phyloP scores from a whole-genome alignment of 2,329 filamentous ascomycete species.

The Aspergillus japonicus region DNA sequence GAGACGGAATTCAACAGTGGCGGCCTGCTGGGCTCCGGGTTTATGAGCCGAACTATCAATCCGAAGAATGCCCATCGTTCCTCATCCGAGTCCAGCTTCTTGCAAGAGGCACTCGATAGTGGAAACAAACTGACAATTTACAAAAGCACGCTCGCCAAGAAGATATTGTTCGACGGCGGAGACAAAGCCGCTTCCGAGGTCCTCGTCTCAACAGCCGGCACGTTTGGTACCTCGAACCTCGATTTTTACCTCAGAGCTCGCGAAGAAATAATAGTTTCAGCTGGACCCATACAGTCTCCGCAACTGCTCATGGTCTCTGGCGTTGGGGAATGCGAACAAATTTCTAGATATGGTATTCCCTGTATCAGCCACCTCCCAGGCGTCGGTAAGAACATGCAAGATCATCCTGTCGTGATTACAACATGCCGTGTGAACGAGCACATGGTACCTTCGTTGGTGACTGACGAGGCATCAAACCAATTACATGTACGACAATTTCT shows the following conservation, averaged over 20 bases:
- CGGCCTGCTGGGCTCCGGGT: constrained; percentile 23
- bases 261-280: constrained; percentile 51
- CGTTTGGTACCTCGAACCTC: constrained; percentile 33
- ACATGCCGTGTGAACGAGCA: constrained; percentile 34
- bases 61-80: constrained; percentile 24
- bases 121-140: constrained; percentile 42
- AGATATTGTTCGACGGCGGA: constrained; percentile 53
- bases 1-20: constrained; percentile 29
- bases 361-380: constrained; percentile 31
- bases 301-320: constrained; percentile 56
- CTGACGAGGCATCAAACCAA: constrained; percentile 22
- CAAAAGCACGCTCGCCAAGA: constrained; percentile 45
- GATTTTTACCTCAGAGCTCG: constrained; percentile 50
- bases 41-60: constrained; percentile 32
- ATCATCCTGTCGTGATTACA: constrained; percentile 32
- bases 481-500: constrained; percentile 24
- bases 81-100: constrained; percentile 12
- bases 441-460: constrained; percentile 27
- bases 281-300: constrained; percentile 55
- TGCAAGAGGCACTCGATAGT: constrained; percentile 22
- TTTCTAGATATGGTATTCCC: constrained; percentile 26
- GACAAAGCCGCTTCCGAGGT: constrained; percentile 48
- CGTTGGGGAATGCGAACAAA: constrained; percentile 41
- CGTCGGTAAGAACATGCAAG: constrained; percentile 40
- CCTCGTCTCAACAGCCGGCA: constrained; percentile 40